Base-by-base conservation (phyloP, 164 flowering plant species). In the Akebia trifoliata region DNA sequence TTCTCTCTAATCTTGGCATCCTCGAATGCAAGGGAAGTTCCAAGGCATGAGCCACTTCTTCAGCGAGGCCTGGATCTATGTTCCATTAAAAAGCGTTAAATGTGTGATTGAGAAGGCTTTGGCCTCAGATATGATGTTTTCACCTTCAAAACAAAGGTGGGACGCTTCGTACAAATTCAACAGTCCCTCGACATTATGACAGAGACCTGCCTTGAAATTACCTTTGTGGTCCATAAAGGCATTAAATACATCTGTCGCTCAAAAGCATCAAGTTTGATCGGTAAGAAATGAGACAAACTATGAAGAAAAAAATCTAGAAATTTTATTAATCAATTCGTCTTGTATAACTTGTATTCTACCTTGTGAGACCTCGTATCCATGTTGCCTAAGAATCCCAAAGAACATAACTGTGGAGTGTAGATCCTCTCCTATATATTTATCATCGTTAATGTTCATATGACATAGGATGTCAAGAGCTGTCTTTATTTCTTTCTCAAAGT, bases 131-230 rank as follows among this genome's bases (percentile, higher is more conserved):
- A 74, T 24, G 15, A 61, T 47, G 4, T 18, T 36, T 54, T 78
- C 81, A 10, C 69, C 79, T 60, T 66, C 61, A 1, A 50, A 39
- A 28, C 56, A 59, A 14, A 78, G 38, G 64, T 66, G 46, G 0
- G 81, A 70, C 48, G 81, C 80, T 60, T 80, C 78, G 40, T 54
- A 72, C 31, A 59, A 76, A 70, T 68, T 69, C 69, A 75, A 22
- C 51, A 73, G 5, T 30, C 69, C 78, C 35, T 66, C 54, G 0
- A 66, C 17, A 14, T 70, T 65, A 2, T 8, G 4, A 12, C 42
- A 26, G 4, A 67, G 26, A 32, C 42, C 40, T 22, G 36, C 46
- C 39, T 25, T 37, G 62, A 70, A 74, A 25, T 38, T 20, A 8
- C 71, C 72, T 21, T 12, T 68, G 30, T 63, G 68, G n/a, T 72